phyloP scores from a whole-genome alignment of 2,329 filamentous ascomycete species.

The Pseudocercospora ulei region DNA sequence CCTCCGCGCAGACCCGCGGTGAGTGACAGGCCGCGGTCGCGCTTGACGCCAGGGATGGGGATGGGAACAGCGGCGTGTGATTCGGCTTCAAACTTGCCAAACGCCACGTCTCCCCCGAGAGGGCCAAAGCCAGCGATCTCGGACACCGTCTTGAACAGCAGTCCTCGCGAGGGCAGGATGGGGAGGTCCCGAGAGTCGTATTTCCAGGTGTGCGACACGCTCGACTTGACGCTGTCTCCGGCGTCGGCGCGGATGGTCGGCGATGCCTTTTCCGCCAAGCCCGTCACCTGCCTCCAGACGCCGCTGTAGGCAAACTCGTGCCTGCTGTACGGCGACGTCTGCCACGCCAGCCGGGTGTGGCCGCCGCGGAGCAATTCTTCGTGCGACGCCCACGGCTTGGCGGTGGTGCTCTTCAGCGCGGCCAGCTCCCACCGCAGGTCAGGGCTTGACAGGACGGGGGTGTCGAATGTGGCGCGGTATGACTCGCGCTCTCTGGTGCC shows the following conservation, averaged over 20 bases:
- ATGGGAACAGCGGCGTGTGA: slow-evolving; percentile 66
- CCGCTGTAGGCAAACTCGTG: slow-evolving; percentile 74
- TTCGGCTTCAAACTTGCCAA: slow-evolving; percentile 85
- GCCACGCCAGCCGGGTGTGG: slow-evolving; percentile 66
- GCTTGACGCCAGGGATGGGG: slow-evolving; percentile 56
- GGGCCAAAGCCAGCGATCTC: slow-evolving; percentile 41
- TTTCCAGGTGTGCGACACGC: slow-evolving; percentile 69
- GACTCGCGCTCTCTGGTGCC: slow-evolving; percentile 86
- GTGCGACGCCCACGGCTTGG: slow-evolving; percentile 88
- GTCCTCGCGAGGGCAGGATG: slow-evolving; percentile 72
- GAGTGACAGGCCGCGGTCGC: slow-evolving; percentile 67
- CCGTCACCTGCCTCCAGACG: slow-evolving; percentile 81
- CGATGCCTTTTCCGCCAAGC: slow-evolving; percentile 63
- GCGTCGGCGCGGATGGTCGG: slow-evolving; percentile 74
- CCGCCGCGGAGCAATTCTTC: slow-evolving; percentile 79
- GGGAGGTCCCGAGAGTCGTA: slow-evolving; percentile 75
- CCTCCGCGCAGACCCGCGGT: slow-evolving; percentile 74
- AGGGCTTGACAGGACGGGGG: slow-evolving; percentile 74
- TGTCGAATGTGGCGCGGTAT: slow-evolving; percentile 76
- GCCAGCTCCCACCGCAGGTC: slow-evolving; percentile 70
- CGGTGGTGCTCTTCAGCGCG: slow-evolving; percentile 66
- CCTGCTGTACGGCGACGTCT: slow-evolving; percentile 48
- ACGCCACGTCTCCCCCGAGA: slow-evolving; percentile 80
- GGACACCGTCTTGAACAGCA: slow-evolving; percentile 39
- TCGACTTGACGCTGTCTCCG: slow-evolving; percentile 83